phyloP scores from a whole-genome alignment of 371 early-diverging fungal species.

The Apophysomyces sp. region DNA sequence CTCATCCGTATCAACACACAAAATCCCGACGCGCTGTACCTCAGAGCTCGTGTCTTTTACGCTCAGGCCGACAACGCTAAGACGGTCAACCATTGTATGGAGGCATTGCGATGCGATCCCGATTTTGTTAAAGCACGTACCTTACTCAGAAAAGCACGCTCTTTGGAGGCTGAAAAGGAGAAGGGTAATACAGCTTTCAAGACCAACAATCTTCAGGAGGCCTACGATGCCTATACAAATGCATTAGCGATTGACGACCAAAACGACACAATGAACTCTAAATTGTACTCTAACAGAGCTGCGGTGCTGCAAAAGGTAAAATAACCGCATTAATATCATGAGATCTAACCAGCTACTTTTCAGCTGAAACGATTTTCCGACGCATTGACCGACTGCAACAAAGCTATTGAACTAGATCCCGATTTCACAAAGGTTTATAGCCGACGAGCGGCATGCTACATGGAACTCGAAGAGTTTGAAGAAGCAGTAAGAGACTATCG shows the following conservation, averaged over 20 bases:
- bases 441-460: conserved; percentile 76
- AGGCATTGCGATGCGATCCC: conserved; percentile 80
- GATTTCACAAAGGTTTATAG: conserved; percentile 72
- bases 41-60: conserved; percentile 74
- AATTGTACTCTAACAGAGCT: conserved; percentile 78
- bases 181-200: conserved; percentile 80
- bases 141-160: conserved; percentile 62
- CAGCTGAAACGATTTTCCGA: conserved; percentile 64
- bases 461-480: conserved; percentile 76
- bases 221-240: conserved; percentile 69
- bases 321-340: not conserved
- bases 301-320: conserved; percentile 60
- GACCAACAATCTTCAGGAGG: conserved; percentile 55
- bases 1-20: conserved; percentile 62
- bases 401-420: conserved; percentile 66
- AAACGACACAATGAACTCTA: conserved; percentile 67
- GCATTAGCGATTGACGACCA: conserved; percentile 72
- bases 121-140: conserved; percentile 71
- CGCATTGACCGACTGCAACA: conserved; percentile 68
- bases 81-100: conserved; percentile 59
- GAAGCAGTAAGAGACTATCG: conserved; percentile 81
- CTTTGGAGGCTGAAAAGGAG: conserved; percentile 67
- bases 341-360: not conserved
- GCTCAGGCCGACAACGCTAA: conserved; percentile 69
- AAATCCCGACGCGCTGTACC: conserved; percentile 75